Evolutionary conservation across 2,329 filamentous ascomycete species (phyloP), one percentile per base, ranked within the genome.

Genomic region (Uncinocarpus reesii): DNA sequence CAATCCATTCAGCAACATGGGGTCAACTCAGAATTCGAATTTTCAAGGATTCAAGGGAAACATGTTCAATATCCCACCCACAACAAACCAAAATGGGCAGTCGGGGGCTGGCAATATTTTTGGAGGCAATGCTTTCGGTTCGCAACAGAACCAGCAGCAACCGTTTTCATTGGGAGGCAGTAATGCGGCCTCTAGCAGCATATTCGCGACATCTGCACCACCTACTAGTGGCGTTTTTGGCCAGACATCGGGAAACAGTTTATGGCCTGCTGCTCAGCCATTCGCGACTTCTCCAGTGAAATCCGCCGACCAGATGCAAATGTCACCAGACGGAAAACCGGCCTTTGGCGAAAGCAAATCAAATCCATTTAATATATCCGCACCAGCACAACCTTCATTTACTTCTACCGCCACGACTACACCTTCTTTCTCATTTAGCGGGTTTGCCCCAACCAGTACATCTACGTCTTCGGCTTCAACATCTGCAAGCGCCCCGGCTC

Each of bases 1-100:
- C 43, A 68, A 69, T 50, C 66, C 66, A 13, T 69, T 69, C 47
- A 56, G 57, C 24, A 64, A 50, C 36, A 57, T 62, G 49, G 57
- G 53, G 34, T 57, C 58, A 8, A 48, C 49, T 26, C 41, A 54
- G 29, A 52, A 48, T 16, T 53, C 52, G 6, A 55, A 53, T 38
- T 60, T 61, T 40, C 56, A 55, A 34, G 63, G 62, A 1, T 65
- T 63, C 38, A 56, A 62, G 42, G 63, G 63, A 32, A 60, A 48
- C 41, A 54, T 64, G 29, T 67, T 66, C 52, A 63, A 57, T 35
- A 11, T 60, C 18, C 53, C 60, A 11, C 48, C 60, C 18, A 20
- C 57, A 38, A 52, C 43, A 36, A 56, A 42, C 40, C 53, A 57
- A 40, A 47, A 56, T 35, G 48, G 28, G 21, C 51, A 45, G 42